Conservation (phyloP, 2,329 filamentous ascomycete genomes). For the Colletotrichum theobromicola region DNA sequence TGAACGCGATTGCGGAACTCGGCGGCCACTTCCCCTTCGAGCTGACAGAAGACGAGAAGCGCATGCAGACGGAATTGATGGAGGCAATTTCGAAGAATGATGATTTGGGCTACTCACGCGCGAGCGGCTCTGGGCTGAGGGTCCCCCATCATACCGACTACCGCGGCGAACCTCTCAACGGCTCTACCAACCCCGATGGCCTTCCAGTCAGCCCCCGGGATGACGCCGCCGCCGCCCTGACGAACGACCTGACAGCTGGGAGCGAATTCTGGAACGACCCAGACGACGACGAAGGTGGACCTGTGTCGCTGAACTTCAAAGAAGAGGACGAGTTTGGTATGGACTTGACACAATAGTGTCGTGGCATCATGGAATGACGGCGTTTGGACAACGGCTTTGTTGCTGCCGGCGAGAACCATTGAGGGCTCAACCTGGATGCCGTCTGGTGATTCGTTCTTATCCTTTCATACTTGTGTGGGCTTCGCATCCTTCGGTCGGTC, state of each 20-base stretch:
- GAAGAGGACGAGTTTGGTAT: constrained; percentile 94
- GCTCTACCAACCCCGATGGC: constrained; percentile 43
- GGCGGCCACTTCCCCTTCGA: constrained; percentile 82
- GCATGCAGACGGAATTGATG: constrained; percentile 92
- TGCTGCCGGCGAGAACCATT: background rate
- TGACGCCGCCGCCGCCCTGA: constrained; percentile 39
- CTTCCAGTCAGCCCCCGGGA: constrained; percentile 60
- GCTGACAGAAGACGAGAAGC: constrained; percentile 87
- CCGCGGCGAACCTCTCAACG: constrained; percentile 76
- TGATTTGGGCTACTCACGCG: constrained; percentile 85
- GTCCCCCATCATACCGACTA: constrained; percentile 95
- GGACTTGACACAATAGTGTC: constrained; percentile 62
- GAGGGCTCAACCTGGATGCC: background rate
- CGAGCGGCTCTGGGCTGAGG: constrained; percentile 81
- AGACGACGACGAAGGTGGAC: constrained; percentile 74
- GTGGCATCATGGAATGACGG: background rate
- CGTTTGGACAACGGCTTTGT: background rate
- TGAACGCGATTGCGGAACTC: constrained; percentile 74
- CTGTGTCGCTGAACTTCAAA: constrained; percentile 77
- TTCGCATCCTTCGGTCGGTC: background rate
- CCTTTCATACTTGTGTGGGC: background rate
- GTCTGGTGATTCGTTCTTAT: background rate
- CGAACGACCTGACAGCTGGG: constrained; percentile 53
- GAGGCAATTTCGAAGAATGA: constrained; percentile 87
- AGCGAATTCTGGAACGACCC: constrained; percentile 71